A percentile compares a stretch with the other conserved stretches of the same genome.
These are phyloP conservation scores for Wallacemonas sp. DNA, from an alignment of 208 protist genomes.

Conservation along the genomic window DNA sequence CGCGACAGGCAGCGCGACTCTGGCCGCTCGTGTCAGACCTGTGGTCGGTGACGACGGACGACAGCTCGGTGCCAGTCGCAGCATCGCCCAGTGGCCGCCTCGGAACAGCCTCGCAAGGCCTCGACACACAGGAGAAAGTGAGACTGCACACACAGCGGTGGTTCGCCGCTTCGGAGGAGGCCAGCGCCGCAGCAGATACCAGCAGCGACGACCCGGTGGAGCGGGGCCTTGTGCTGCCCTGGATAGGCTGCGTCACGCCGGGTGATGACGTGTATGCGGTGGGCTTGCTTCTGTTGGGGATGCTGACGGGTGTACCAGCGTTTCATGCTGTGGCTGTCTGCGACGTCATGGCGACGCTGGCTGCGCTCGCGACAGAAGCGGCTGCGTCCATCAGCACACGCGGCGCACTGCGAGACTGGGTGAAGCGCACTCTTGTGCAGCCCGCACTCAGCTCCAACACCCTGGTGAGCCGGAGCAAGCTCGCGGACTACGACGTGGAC, in stretches of 20 bases:
- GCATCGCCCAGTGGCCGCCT: neutral
- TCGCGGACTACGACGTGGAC: slow-evolving; percentile 16
- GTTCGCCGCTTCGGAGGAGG: slow-evolving; percentile 15
- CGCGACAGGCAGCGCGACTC: slow-evolving; percentile 27
- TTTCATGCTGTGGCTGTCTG: slow-evolving; percentile 39
- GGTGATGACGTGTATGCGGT: slow-evolving; percentile 84
- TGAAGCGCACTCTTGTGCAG: slow-evolving; percentile 16
- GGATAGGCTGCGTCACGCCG: slow-evolving; percentile 15
- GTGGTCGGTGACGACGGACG: neutral
- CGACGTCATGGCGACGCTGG: neutral
- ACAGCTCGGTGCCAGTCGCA: neutral
- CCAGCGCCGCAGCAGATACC: neutral
- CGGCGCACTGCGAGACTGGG: neutral
- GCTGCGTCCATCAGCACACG: neutral
- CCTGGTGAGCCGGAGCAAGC: slow-evolving; percentile 11
- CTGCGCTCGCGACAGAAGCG: neutral
- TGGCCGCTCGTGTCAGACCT: slow-evolving; percentile 20
- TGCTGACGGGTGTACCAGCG: slow-evolving; percentile 57
- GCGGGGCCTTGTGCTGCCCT: neutral
- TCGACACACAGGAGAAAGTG: slow-evolving; percentile 26
- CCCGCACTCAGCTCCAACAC: neutral
- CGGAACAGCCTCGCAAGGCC: neutral
- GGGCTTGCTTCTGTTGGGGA: slow-evolving; percentile 48
- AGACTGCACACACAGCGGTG: slow-evolving; percentile 22
- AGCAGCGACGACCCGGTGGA: neutral